Evolutionary conservation across 495 filamentous ascomycete genomes (phyloP).

Genomic region (Aspergillus affinis): DNA sequence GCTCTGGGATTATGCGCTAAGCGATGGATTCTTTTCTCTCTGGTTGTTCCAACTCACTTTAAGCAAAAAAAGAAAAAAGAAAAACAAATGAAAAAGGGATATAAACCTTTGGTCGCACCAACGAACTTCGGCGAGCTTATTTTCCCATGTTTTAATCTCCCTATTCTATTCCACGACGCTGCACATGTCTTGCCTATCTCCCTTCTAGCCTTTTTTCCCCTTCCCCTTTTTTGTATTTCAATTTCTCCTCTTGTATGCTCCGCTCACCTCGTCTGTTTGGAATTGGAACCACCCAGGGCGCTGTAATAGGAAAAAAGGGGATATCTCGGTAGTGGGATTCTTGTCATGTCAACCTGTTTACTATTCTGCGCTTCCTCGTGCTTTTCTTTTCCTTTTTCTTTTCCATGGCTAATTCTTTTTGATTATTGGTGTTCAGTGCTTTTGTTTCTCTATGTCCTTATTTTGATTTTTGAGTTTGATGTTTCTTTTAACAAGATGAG

Average conservation of each 20-base stretch:
- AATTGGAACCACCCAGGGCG: slow-evolving; percentile 35
- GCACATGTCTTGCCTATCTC: slow-evolving; percentile 5
- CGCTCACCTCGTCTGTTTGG: slow-evolving; percentile 24
- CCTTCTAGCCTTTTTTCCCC: not conserved
- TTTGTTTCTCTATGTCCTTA: not conserved
- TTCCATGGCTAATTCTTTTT: slow-evolving; percentile 6
- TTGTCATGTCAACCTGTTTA: slow-evolving; percentile 14
- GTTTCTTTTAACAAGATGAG: not conserved
- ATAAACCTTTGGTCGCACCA: slow-evolving; percentile 2
- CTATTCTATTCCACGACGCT: not conserved
- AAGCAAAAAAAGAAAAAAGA: not conserved
- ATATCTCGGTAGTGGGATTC: slow-evolving; percentile 42
- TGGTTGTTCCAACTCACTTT: not conserved
- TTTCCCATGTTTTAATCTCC: slow-evolving; percentile 5
- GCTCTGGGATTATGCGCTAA: slow-evolving; percentile 12
- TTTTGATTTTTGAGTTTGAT: not conserved
- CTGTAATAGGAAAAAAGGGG: slow-evolving; percentile 49
- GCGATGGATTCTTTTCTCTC: slow-evolving; percentile 8
- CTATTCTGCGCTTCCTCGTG: slow-evolving; percentile 11
- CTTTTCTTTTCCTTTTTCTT: slow-evolving; percentile 5
- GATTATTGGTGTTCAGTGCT: slow-evolving; percentile 12
- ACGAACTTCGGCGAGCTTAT: slow-evolving; percentile 11
- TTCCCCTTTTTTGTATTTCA: slow-evolving; percentile 1
- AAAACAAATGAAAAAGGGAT: slow-evolving; percentile 3
- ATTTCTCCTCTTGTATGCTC: slow-evolving; percentile 14